Conservation (phyloP, 352 stramenopile species). For the Globisporangium uncinulatum region DNA sequence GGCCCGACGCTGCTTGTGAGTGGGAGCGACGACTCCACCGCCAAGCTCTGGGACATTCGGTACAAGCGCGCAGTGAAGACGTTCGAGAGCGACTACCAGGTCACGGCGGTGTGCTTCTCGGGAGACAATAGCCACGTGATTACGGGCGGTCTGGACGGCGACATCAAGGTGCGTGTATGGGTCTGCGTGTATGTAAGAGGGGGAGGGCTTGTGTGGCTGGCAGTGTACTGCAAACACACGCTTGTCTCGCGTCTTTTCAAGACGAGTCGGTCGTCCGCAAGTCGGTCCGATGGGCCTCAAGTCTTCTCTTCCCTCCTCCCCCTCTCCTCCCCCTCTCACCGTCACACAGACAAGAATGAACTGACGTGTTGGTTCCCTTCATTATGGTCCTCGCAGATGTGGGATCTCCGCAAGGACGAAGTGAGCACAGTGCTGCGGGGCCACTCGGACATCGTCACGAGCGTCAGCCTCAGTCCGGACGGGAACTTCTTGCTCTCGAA, state of each 20-base stretch:
- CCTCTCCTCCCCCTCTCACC: too few species aligned
- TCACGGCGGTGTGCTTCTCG: slow-evolving; percentile 88
- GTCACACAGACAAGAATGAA: neutral
- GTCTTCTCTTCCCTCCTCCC: too few species aligned
- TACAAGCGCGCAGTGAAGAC: slow-evolving; percentile 72
- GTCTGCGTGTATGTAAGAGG: too few species aligned
- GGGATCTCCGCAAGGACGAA: slow-evolving; percentile 88
- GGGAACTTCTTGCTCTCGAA: slow-evolving; percentile 92
- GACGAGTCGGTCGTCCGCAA: too few species aligned
- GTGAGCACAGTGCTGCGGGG: slow-evolving; percentile 84
- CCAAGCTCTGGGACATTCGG: slow-evolving; percentile 88
- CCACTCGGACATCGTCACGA: slow-evolving; percentile 93
- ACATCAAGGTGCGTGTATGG: slow-evolving; percentile 62
- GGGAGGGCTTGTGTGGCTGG: too few species aligned
- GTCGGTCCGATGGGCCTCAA: too few species aligned
- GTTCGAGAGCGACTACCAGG: slow-evolving; percentile 85
- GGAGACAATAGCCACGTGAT: slow-evolving; percentile 87
- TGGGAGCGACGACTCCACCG: slow-evolving; percentile 88
- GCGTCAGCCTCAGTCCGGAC: slow-evolving; percentile 91
- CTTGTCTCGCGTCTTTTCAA: too few species aligned
- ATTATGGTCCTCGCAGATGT: slow-evolving; percentile 31
- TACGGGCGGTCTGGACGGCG: slow-evolving; percentile 90
- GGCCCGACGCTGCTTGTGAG: slow-evolving; percentile 81
- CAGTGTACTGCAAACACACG: too few species aligned
- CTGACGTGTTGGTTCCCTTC: neutral